Base-by-base conservation (phyloP, 208 protist genomes). In the Sergeia podlipaevii region DNA sequence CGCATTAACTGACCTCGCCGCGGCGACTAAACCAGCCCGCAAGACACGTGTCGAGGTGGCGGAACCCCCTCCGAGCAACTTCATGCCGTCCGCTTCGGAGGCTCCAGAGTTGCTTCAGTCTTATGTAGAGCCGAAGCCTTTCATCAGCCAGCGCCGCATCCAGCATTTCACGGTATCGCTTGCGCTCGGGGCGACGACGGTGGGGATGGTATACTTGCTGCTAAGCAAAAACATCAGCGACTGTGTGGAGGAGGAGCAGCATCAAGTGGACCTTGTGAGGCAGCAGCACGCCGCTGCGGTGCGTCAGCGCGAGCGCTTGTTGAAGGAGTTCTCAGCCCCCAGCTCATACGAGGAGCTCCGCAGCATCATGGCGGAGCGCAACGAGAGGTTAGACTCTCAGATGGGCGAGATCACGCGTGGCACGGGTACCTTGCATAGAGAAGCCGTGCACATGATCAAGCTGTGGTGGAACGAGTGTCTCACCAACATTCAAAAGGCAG, bases 401-500 rank as follows among this genome's bases (percentile, higher is more conserved):
- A 50, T 80, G 18, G n/a, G n/a, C n/a, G n/a, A n/a, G n/a, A n/a
- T n/a, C n/a, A 21, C 50, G 24, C 44, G 51, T 6, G 41, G 63
- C 10, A 80, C 71, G 26, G 77, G 74, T 37, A 76, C 86, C 47
- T 71, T 95, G 23, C 81, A 92, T 64, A 81, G 66, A 15, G 88
- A 95, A 47, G 59, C 73, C 18, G 55, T 80, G 24, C 92, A 80
- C 56, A 71, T 78, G 11, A n/a, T 82, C 21, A 91, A 89, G 59
- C 56, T 80, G 61, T 90, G 88, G 81, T 95, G 88, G 85, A 95
- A 95, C 61, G 49, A 66, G 21, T 80, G 56, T 23, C 72, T 95
- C 21, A 70, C 68, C 30, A 76, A 91, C 58, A 50, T 95, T 13
- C 83, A 95, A 57, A 34, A 61, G 30, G 83, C 84, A 7, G 42